phyloP scores from a whole-genome alignment of 352 stramenopile species.

The Pythium utonaiense region DNA sequence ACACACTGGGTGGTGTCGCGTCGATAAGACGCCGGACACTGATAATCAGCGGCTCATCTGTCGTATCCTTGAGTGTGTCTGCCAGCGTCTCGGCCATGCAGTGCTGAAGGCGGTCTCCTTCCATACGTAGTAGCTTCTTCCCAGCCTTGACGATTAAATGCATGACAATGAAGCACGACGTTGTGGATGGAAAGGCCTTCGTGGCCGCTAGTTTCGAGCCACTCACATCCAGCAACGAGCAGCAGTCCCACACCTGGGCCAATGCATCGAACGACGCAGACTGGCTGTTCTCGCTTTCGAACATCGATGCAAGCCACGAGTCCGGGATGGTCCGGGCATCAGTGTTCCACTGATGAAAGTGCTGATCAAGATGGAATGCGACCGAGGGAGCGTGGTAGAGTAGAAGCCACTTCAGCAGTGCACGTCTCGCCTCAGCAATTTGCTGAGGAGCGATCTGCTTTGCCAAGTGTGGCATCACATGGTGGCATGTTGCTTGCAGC shows the following conservation, averaged over 20 bases:
- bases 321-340: conserved; percentile 42
- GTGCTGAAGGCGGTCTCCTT: conserved; percentile 61
- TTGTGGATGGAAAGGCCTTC: conserved; percentile 27
- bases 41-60: conserved; percentile 28
- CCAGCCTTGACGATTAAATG: conserved; percentile 39
- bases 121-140: conserved; percentile 68
- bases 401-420: conserved; percentile 63
- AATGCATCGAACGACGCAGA: conserved; percentile 53
- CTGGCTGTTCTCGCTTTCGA: conserved; percentile 46
- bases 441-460: conserved; percentile 28
- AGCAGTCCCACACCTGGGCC: conserved; percentile 71
- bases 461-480: conserved; percentile 47
- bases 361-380: conserved; percentile 72
- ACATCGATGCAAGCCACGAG: conserved; percentile 74
- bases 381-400: conserved; percentile 70
- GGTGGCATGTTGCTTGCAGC: conserved; percentile 39
- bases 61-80: conserved; percentile 40
- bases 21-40: conserved; percentile 53
- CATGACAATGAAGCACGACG: conserved; percentile 54
- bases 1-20: conserved; percentile 59
- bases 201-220: conserved; percentile 1
- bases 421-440: conserved; percentile 35
- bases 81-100: conserved; percentile 63
- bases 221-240: conserved; percentile 35
- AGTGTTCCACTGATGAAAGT: conserved; percentile 66